Conservation (phyloP, 106 monocot species). For the Phalaenopsis aphrodite region DNA sequence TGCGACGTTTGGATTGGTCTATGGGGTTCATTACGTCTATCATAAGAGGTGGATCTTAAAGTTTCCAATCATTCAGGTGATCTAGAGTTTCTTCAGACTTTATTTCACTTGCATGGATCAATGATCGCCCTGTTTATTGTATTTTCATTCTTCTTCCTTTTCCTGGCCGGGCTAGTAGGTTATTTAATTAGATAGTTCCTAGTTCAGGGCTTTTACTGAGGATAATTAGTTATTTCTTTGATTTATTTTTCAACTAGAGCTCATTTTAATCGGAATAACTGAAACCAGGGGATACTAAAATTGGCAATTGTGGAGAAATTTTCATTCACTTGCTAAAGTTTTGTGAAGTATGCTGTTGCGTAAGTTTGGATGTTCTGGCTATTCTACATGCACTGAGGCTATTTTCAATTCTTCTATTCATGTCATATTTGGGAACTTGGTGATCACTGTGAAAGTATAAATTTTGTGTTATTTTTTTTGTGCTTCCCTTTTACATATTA, state of each 20-base stretch:
- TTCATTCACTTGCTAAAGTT: not conserved
- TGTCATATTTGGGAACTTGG: not conserved
- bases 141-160: not conserved
- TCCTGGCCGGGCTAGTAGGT: not conserved
- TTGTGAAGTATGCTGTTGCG: not conserved
- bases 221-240: too few species aligned
- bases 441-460: not conserved
- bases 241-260: not conserved
- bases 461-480: not conserved
- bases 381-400: not conserved
- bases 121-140: not conserved
- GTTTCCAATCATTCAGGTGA: conserved; percentile 84
- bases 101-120: not conserved
- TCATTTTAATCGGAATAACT: not conserved
- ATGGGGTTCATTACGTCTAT: conserved; percentile 43
- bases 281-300: too few species aligned
- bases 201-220: not conserved
- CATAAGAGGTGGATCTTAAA: conserved; percentile 58
- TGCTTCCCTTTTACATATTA: not conserved
- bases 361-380: not conserved
- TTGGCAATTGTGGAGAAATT: not conserved
- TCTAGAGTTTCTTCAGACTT: not conserved
- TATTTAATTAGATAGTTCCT: not conserved
- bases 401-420: not conserved
- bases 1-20: conserved; percentile 53